Base-by-base conservation (phyloP, 2,329 filamentous ascomycete species). In the Fusarium robinianum region DNA sequence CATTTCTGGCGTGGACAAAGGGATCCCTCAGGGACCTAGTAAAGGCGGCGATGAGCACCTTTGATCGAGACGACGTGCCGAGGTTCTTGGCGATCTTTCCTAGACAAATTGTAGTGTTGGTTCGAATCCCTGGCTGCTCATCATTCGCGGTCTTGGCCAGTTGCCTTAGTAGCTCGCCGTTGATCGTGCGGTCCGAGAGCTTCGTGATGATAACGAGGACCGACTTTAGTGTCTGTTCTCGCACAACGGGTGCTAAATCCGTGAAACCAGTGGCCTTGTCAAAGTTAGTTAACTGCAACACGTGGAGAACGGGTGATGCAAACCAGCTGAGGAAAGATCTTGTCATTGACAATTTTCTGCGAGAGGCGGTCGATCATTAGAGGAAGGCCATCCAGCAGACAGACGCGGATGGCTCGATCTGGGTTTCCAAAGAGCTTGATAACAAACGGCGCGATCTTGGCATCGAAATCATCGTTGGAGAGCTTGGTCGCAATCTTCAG, bases 91-190 rank as follows among this genome's bases (percentile, higher is more conserved):
- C 91, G 58, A 99, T 96, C 63, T 96, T 97, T 15, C 94, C 94
- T 1, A 99, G 72, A 64, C 92, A 97, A 42, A 99, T 99, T 2
- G 94, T 99, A 0, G 94, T 99, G 66, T 99, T 99, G 7, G 94
- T 99, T 50, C 94, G 83, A 55, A 99, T 99, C 1, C 94, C 94
- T 1, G 94, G 90, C 63, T 99, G 92, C 60, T 97, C 94, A 52
- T 99, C 94, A 60, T 97, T 99, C 31, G 94, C 90, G 2, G 92
- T 96, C 67, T 95, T 96, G 29, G 94, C 94, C 18, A 99, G 78
- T 63, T 95, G 87, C 59, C 87, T 88, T 15, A 99, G 74, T 8
- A 99, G 77, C 58, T 99, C 94, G 40, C 94, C 92, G 57, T 99
- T 99, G 58, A 97, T 85, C 6, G 88, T 88, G 24, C 94, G 83